These are phyloP conservation scores for Ceratobasidium sp. DNA, from an alignment of 1,284 basidiomycete genomes.

Conservation along the genomic window DNA sequence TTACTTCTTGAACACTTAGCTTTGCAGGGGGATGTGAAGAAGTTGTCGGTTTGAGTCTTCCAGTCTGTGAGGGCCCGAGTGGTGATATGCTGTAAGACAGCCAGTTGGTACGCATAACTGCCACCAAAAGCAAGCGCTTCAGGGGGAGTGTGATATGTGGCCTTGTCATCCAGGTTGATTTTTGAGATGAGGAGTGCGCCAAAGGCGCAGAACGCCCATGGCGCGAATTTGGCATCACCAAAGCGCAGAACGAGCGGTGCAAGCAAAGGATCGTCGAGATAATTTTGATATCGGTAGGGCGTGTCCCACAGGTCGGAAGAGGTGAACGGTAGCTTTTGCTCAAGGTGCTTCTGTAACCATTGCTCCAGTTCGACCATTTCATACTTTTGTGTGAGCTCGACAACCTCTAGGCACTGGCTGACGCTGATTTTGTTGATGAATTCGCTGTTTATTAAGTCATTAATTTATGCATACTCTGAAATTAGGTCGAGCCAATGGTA, in stretches of 20 bases:
- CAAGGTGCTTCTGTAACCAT: neutral
- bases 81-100: neutral
- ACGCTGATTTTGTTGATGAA: no score
- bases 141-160: neutral
- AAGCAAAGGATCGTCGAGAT: neutral
- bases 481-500: no score
- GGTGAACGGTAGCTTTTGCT: neutral
- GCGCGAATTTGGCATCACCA: neutral
- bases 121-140: neutral
- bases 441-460: no score
- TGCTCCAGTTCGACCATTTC: neutral
- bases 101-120: neutral
- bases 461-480: no score
- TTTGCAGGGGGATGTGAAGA: neutral
- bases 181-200: neutral
- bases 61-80: neutral
- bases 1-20: no score
- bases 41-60: neutral
- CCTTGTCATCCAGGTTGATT: neutral
- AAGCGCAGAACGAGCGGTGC: neutral
- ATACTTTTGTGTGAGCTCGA: conserved; percentile 10
- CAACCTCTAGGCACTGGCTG: neutral
- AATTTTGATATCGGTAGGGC: neutral
- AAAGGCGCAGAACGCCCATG: conserved; percentile 12
- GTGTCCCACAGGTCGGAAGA: no score